Conservation (phyloP, 345 rosid genomes). For the Excoecaria cochinchinensis region DNA sequence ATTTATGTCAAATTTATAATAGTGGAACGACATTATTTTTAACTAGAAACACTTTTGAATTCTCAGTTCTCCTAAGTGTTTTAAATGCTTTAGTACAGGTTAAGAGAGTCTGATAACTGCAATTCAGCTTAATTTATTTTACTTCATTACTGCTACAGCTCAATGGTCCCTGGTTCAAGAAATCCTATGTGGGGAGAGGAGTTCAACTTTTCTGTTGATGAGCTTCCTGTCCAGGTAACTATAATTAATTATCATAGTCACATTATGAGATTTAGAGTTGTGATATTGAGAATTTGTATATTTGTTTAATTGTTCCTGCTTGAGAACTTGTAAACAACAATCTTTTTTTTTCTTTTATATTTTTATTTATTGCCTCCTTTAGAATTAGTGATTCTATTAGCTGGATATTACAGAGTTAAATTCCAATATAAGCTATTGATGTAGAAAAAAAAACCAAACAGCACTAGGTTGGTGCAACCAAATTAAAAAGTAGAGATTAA, state of each 20-base stretch:
- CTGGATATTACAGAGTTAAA: not conserved
- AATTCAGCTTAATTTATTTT: slow-evolving; percentile 1
- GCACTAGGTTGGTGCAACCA: not conserved
- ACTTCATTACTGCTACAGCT: slow-evolving; percentile 48
- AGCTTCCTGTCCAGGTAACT: slow-evolving; percentile 86
- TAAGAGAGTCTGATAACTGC: not conserved
- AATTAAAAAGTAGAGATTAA: not conserved
- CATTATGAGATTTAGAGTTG: not conserved
- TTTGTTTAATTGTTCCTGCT: not conserved
- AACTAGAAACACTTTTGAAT: not conserved
- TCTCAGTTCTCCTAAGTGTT: not conserved
- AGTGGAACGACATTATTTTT: not conserved
- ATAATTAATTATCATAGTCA: slow-evolving; percentile 8
- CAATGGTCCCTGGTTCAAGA: slow-evolving; percentile 98
- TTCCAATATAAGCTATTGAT: not conserved
- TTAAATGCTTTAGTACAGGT: not conserved
- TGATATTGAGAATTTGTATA: not conserved
- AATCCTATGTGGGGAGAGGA: slow-evolving; percentile 99
- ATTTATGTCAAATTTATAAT: too few species aligned
- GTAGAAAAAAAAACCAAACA: not conserved
- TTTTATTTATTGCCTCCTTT: not conserved
- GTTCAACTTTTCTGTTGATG: slow-evolving; percentile 82
- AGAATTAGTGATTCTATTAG: not conserved
- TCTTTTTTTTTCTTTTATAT: not conserved
- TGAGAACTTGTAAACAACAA: not conserved